Evolutionary conservation across 441 rosid genomes (phyloP).

Genomic region (Erodium texanum): DNA sequence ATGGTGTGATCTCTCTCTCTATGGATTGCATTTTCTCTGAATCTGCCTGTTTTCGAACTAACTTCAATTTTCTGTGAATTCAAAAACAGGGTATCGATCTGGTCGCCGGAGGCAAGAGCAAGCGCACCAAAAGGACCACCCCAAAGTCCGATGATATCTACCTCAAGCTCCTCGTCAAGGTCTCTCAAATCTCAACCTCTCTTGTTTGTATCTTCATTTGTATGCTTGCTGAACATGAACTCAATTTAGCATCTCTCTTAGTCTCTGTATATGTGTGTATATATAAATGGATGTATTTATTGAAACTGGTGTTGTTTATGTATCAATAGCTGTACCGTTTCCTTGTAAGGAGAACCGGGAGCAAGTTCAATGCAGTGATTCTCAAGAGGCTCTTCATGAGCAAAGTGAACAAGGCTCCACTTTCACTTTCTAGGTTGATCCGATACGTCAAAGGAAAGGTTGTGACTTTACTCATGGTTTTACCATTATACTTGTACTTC

Average conservation of each 20-base stretch:
- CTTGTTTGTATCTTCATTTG: neutral
- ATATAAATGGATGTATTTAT: too few species aligned
- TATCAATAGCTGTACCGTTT: slow-evolving; percentile 45
- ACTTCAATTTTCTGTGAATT: neutral
- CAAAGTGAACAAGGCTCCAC: slow-evolving; percentile 78
- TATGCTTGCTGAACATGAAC: too few species aligned
- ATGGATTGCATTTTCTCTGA: too few species aligned
- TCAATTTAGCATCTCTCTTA: too few species aligned
- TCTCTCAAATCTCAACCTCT: slow-evolving; percentile 3
- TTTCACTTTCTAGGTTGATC: slow-evolving; percentile 26
- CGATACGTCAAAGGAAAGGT: too few species aligned
- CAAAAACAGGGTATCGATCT: slow-evolving; percentile 68
- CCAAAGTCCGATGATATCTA: slow-evolving; percentile 87
- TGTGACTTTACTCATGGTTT: too few species aligned
- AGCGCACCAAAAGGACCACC: slow-evolving; percentile 72
- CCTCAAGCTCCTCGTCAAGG: slow-evolving; percentile 71
- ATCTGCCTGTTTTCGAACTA: neutral
- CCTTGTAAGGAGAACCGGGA: slow-evolving; percentile 74
- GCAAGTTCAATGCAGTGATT: slow-evolving; percentile 85
- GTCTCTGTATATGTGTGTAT: too few species aligned
- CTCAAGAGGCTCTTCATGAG: slow-evolving; percentile 92
- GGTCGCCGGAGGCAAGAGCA: slow-evolving; percentile 89
- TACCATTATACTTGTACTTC: too few species aligned
- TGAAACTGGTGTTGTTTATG: too few species aligned
- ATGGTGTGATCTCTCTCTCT: too few species aligned